Base-by-base conservation (phyloP, 2,329 filamentous ascomycete species). In the Tolypocladium tundrense region DNA sequence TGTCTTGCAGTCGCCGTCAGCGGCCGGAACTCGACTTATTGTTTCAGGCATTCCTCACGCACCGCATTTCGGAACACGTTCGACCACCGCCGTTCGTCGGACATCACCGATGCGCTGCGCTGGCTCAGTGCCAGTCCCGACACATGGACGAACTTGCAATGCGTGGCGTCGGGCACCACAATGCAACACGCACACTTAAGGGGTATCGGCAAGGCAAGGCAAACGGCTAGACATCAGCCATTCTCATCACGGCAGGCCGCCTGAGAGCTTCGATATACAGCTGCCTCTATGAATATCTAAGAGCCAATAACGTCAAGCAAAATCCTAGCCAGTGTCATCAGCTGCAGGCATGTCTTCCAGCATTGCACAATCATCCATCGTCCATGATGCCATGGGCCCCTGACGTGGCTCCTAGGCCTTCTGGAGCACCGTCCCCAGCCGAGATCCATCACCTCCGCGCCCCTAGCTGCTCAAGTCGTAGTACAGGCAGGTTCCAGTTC, bases 401-500 rank as follows among this genome's bases (percentile, higher is more conserved):
- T 35, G 48, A 21, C 19, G 5, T 52, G 48, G 31, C 3, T 8
- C 48, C n/a, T 21, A 4, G 2, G 4, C 31, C 19, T 21, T 19
- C 31, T 52, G 31, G 48, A n/a, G 27, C 19, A 21, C 1, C 45
- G 45, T 11, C 27, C 8, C 16, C 31, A 7, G 31, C n/a, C 48
- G 4, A 35, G 19, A 31, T 37, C 31, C 19, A 21, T n/a, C 39
- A 13, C 27, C 27, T 27, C 4, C 27, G 19, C 6, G 10, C 55
- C 19, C 37, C 61, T 65, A 79, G n/a, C 69, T 72, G 37, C 75
- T 77, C 50, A 97, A 73, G 72, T 96, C 91, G 71, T 96, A 96
- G 69, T 93, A 90, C 55, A 96, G 81, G 69, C 90, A 92, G 59
- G 82, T 87, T 0, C 88, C 89, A 11, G 90, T 95, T 60, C 91